Base-by-base conservation (phyloP, 2,329 filamentous ascomycete genomes). In the Colletotrichum acutatum region DNA sequence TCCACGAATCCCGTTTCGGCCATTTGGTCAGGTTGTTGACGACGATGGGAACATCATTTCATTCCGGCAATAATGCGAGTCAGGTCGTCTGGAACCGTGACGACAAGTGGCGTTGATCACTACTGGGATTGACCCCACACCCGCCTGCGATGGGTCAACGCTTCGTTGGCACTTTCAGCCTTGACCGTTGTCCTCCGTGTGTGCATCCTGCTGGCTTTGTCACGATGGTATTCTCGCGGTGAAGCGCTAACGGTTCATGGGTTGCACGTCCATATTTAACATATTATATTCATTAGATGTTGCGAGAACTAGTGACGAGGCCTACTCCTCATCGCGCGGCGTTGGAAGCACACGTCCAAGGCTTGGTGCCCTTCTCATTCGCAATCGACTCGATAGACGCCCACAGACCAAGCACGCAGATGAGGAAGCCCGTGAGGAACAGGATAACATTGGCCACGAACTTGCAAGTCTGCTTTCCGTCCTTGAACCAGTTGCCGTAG, bases 361-460 rank as follows among this genome's bases (percentile, higher is more conserved):
- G 82, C 22, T 77, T 76, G 5, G 78, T 80, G 0, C 72, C 72
- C 52, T 77, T 75, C 22, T 80, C 80, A 0, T 77, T 74, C 0
- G 76, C 77, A 9, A 85, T 82, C 0, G 81, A 79, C 56, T 82
- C 82, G 24, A 83, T 80, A 0, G 83, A 83, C 8, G 82, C 81
- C 83, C 83, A 85, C 11, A 84, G 71, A 0, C 83, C 83, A 54
- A 85, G 76, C 5, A 78, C 80, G 56, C 83, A 85, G 26, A 85
- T 77, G 14, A 82, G 53, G 4, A 81, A 67, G 5, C 83, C 83
- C 2, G 78, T 78, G 0, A 84, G 42, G 42, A 84, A 74, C 6
- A 85, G 76, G 0, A 76, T 0, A 0, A 79, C 71, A 46, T 84
- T 85, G 34, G 76, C 76, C 0, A 75, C 58, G 24, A 84, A 83